Conservation (phyloP, 805 yeast species). For the Candida awuae region DNA sequence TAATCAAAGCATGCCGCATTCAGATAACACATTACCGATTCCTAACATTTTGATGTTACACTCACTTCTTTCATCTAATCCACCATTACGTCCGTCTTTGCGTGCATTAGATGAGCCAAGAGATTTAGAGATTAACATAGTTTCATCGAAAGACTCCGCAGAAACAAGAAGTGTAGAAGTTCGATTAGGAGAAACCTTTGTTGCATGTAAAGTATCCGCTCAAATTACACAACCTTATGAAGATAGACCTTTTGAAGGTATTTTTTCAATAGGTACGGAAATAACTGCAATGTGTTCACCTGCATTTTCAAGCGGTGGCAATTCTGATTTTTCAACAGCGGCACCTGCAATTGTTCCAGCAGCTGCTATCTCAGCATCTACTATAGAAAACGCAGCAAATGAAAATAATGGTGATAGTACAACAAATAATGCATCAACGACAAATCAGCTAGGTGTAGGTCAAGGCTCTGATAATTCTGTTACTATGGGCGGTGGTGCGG, state of each 20-base stretch:
- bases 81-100: conserved; percentile 12
- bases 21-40: conserved; percentile 10
- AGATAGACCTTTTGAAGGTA: conserved; percentile 90
- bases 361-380: conserved; percentile 2
- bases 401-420: neutral
- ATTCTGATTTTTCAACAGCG: conserved; percentile 19
- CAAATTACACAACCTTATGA: conserved; percentile 74
- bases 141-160: conserved; percentile 65
- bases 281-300: conserved; percentile 87
- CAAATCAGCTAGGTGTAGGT: neutral
- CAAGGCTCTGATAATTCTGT: conserved; percentile 1
- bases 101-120: conserved; percentile 11
- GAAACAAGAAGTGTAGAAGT: conserved; percentile 52
- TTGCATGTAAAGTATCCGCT: conserved; percentile 67
- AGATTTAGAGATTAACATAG: conserved; percentile 27
- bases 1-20: conserved; percentile 3
- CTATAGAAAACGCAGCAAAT: neutral
- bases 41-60: conserved; percentile 11
- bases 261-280: conserved; percentile 77
- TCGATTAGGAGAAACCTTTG: conserved; percentile 63
- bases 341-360: conserved; percentile 10
- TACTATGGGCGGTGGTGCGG: conserved; percentile 10
- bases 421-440: conserved; percentile 1
- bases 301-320: conserved; percentile 59
- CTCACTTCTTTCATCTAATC: conserved; percentile 8